These are phyloP conservation scores for Linnemannia elongata DNA, from an alignment of 192 early-diverging fungal species.

Conservation along the genomic window DNA sequence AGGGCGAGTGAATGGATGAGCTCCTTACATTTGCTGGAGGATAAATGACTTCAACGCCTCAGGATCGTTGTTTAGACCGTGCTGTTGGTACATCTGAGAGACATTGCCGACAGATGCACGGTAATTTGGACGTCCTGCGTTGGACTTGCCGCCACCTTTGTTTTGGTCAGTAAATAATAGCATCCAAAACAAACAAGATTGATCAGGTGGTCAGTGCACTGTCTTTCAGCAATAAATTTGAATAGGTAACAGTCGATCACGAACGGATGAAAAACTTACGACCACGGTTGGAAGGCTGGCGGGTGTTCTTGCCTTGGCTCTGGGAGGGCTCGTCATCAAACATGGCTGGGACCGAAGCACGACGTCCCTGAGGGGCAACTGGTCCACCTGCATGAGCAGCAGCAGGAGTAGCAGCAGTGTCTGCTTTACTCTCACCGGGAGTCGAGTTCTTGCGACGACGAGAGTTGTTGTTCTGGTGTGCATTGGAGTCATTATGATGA, in stretches of 20 bases:
- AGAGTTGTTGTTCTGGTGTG: slow-evolving; percentile 38
- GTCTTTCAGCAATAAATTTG: too few relatives aligned
- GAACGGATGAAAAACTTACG: slow-evolving; percentile 18
- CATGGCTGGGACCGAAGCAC: slow-evolving; percentile 44
- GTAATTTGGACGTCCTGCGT: slow-evolving; percentile 31
- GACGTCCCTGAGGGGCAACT: slow-evolving; percentile 14
- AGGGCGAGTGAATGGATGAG: background rate
- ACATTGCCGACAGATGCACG: slow-evolving; percentile 39
- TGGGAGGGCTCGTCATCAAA: slow-evolving; percentile 43
- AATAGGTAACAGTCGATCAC: too few relatives aligned
- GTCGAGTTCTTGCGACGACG: slow-evolving; percentile 48
- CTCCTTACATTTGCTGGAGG: slow-evolving; percentile 72
- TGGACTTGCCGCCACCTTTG: slow-evolving; percentile 35
- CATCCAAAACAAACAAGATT: background rate
- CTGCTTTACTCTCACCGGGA: slow-evolving; percentile 23
- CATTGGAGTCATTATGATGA: slow-evolving; percentile 53
- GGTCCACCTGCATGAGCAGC: too few relatives aligned
- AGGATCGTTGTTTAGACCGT: slow-evolving; percentile 15
- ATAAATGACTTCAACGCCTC: slow-evolving; percentile 69
- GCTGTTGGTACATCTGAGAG: slow-evolving; percentile 30
- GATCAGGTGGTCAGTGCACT: background rate
- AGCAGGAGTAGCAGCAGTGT: background rate
- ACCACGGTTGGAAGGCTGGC: slow-evolving; percentile 16
- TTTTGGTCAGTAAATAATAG: too few relatives aligned
- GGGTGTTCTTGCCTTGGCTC: too few relatives aligned